Base-by-base conservation (phyloP, 441 rosid genomes). In the Erysimum cheiri region DNA sequence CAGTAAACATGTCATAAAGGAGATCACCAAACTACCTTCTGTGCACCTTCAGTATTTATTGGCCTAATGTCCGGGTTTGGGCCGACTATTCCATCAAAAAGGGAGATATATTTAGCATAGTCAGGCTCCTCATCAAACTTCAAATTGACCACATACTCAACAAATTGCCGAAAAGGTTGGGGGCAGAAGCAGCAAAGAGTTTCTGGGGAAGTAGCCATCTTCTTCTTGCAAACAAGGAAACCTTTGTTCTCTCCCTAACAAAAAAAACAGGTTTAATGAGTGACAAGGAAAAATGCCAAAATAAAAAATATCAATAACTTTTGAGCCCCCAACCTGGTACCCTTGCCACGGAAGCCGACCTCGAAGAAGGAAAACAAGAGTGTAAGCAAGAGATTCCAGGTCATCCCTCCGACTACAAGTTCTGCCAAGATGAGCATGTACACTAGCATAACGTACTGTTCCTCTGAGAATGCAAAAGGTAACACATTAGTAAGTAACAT, bases 321-420 rank as follows among this genome's bases (percentile, higher is more conserved):
- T 19, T 24, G 57, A 60, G 57, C 35, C 29, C 35, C 72, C 39
- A 49, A 87, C 99, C 99, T 95, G 99, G 69, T 78, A 92, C 37
- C 98, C 99, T 80, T 95, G 99, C 98, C 99, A 90, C 32, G 99
- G 98, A 74, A 95, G 80, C 43, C 98, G 85, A 19, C 98, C 95
- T 72, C 92, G 91, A 5, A 87, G 96, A 73, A 94, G 99, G 73
- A 95, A 95, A 83, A 95, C 78, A 67, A 95, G 91, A 32, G 99
- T 95, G 81, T 95, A 95, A 7, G 99, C 97, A 73, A 95, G 94
- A 72, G 99, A 95, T 74, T 95, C 99, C 41, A 95, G 75, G 79
- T 95, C 99, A 84, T 95, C 99, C 77, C 99, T 88, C 77, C 99
- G 76, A 76, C 98, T 94, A 39, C 94, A 87, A 14, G 97, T 94